A percentile compares a stretch with the other conserved stretches of the same genome.
Conservation (phyloP, 2,329 filamentous ascomycete species). For the Epichloe glyceriae region DNA sequence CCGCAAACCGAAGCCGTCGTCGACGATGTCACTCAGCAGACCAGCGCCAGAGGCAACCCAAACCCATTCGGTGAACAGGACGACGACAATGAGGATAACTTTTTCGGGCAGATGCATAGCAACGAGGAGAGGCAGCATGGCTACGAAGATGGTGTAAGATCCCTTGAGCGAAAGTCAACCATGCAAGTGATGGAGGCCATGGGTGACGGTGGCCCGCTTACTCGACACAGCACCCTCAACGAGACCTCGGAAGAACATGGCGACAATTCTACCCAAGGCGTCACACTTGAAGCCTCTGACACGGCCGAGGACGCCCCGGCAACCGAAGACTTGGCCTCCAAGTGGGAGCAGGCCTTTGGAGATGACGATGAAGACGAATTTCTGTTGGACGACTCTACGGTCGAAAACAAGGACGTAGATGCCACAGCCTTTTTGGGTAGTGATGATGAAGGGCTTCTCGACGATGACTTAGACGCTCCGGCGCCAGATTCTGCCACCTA, state of each 20-base stretch:
- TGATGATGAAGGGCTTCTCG: conserved; percentile 71
- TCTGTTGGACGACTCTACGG: conserved; percentile 42
- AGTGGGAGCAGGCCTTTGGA: conserved; percentile 72
- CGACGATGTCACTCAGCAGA: background rate
- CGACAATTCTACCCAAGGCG: conserved; percentile 9
- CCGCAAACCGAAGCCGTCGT: conserved; percentile 17
- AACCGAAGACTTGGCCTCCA: conserved; percentile 57
- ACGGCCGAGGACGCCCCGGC: conserved; percentile 11
- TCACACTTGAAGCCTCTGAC: background rate
- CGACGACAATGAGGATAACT: conserved; percentile 44
- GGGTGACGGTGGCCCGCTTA: conserved; percentile 24
- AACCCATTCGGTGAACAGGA: conserved; percentile 30
- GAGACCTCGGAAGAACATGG: conserved; percentile 18
- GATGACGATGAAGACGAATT: conserved; percentile 60
- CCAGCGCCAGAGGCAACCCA: conserved; percentile 12
- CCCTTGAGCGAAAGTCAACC: conserved; percentile 56
- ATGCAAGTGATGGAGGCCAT: conserved; percentile 46
- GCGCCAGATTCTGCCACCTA: conserved; percentile 11
- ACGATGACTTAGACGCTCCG: conserved; percentile 48
- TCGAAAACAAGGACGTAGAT: conserved; percentile 37
- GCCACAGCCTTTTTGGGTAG: conserved; percentile 60
- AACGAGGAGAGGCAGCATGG: conserved; percentile 12
- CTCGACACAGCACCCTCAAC: conserved; percentile 19
- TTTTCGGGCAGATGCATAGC: conserved; percentile 42
- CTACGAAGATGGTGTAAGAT: conserved; percentile 10